phyloP scores from a whole-genome alignment of 768 basidiomycete species.

The Jaapia argillacea region DNA sequence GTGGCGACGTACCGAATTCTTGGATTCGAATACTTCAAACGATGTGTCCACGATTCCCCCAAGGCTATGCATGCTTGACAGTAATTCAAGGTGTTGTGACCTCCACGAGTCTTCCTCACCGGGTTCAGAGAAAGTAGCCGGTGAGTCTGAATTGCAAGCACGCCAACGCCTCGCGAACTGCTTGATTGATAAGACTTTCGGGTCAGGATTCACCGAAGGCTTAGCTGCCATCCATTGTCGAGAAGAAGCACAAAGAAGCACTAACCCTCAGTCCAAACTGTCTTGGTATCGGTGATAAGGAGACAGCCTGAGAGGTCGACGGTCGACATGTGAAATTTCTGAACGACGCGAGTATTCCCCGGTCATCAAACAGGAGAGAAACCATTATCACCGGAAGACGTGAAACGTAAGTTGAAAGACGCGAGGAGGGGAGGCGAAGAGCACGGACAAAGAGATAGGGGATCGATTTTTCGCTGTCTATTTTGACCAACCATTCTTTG shows the following conservation, averaged over 20 bases:
- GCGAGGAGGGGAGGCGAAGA: too few species aligned
- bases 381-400: too few species aligned
- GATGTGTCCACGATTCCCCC: constrained; percentile 44
- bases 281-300: constrained; percentile 65
- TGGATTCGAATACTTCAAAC: constrained; percentile 51
- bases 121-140: constrained; percentile 12
- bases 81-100: constrained; percentile 37
- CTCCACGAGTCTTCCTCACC: constrained; percentile 59
- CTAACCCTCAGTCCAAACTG: constrained; percentile 67
- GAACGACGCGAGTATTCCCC: constrained; percentile 4
- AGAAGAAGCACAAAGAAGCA: constrained; percentile 18
- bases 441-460: constrained; percentile 58
- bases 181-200: constrained; percentile 15
- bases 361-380: too few species aligned
- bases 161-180: constrained; percentile 67
- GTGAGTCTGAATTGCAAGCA: constrained; percentile 34
- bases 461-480: constrained; percentile 44
- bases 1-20: constrained; percentile 55
- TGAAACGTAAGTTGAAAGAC: too few species aligned
- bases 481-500: constrained; percentile 70
- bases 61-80: constrained; percentile 53
- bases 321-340: constrained; percentile 54
- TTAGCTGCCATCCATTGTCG: too few species aligned
- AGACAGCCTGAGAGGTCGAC: constrained; percentile 49
- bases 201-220: constrained; percentile 22